These are phyloP conservation scores for Pyrenula aspistea DNA, from an alignment of 495 filamentous ascomycete species.

Conservation along the genomic window DNA sequence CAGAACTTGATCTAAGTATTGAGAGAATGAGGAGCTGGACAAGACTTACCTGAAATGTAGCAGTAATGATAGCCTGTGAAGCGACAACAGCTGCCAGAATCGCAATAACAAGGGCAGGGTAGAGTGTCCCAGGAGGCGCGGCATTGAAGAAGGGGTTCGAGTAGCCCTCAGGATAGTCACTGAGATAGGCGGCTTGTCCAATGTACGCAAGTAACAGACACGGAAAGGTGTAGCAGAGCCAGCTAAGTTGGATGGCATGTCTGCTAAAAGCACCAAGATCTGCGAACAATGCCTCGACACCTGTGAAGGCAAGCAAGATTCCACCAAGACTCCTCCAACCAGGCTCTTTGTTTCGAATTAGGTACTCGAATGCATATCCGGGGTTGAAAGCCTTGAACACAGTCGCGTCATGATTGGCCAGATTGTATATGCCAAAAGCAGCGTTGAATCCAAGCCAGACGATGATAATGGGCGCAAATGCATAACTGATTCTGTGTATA, in stretches of 20 bases:
- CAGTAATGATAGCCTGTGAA: slow-evolving; percentile 68
- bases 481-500: slow-evolving; percentile 6
- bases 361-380: slow-evolving; percentile 47
- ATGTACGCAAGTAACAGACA: slow-evolving; percentile 61
- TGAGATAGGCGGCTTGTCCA: slow-evolving; percentile 65
- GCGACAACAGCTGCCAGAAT: slow-evolving; percentile 62
- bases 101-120: slow-evolving; percentile 51
- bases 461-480: slow-evolving; percentile 62
- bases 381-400: slow-evolving; percentile 63
- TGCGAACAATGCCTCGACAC: slow-evolving; percentile 64
- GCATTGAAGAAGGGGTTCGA: slow-evolving; percentile 62
- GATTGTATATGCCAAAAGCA: slow-evolving; percentile 59
- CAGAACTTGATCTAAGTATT: neutral
- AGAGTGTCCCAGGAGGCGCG: slow-evolving; percentile 53
- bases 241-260: slow-evolving; percentile 49
- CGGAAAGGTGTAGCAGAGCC: slow-evolving; percentile 51
- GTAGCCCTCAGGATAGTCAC: slow-evolving; percentile 43
- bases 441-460: slow-evolving; percentile 61
- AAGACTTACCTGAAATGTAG: slow-evolving; percentile 40
- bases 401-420: slow-evolving; percentile 47
- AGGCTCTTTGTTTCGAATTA: slow-evolving; percentile 44
- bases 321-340: slow-evolving; percentile 61
- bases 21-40: neutral
- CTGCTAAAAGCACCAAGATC: slow-evolving; percentile 58
- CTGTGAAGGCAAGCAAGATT: slow-evolving; percentile 59